Base-by-base conservation (phyloP, 2,329 filamentous ascomycete species). In the Hymenoscyphus fraxineus region DNA sequence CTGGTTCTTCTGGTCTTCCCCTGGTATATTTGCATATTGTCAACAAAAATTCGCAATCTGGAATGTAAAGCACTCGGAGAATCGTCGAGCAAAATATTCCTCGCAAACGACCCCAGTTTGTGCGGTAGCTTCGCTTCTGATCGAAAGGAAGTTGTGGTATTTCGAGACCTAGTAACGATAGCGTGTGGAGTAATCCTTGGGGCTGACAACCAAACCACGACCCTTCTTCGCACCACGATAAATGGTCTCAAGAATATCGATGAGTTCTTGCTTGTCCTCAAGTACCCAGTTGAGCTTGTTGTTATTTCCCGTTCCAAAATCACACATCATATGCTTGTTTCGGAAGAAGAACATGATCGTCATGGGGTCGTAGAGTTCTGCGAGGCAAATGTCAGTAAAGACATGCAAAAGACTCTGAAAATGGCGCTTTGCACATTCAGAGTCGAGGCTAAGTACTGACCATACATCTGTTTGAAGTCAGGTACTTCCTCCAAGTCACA, bases 201-300 rank as follows among this genome's bases (percentile, higher is more conserved):
- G 95, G 75, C 92, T 96, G 70, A 98, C 93, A 51, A 99, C 95
- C 71, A 99, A 80, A 89, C 96, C 95, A 61, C 94, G 84, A 0
- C 96, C 95, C 81, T 99, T 99, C 84, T 97, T 98, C 39, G 95
- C 95, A n/a, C 95, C 95, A 65, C 93, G 88, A 77, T 98, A 99
- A 67, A 99, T 93, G 4, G 93, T 97, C 83, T 99, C 95, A 75
- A 98, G 88, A 70, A 99, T 99, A 79, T 99, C 95, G 74, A 99
- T 96, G 73, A 99, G 82, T 80, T 99, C 95, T 78, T 98, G 94
- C 80, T 99, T 98, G 76, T 99, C 94, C 79, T 98, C 93, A 61
- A 96, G 82, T 58, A 97, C 92, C 89, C 92, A 97, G 76, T 97
- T 97, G 71, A 97, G 82, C 78, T 98, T 98, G 78, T 99, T 99